Base-by-base conservation (phyloP, 1,284 basidiomycete species). In the Tylopilus sp. region DNA sequence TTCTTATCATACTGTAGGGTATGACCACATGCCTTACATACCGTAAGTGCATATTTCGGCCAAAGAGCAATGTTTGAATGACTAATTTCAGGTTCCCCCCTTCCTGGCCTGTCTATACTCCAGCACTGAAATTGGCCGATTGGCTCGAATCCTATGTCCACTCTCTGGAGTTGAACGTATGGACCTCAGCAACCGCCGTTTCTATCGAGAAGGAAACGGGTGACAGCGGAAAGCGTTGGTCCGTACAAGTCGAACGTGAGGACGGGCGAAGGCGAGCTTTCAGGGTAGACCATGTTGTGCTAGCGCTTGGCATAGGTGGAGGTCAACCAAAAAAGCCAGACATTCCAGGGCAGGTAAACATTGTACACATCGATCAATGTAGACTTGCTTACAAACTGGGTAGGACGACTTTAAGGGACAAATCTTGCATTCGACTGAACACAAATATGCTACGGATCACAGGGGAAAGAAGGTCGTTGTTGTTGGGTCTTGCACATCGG, bases 401-500 rank as follows among this genome's bases (percentile, higher is more conserved):
- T 53, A 84, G 76, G 76, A 79, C 7, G 67, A 69, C 11, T 87
- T 84, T 70, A 75, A 74, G 51, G 85, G 85, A 14, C 65, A 75
- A 44, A 71, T 81, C 2, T 61, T 83, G 17, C 85, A 88, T 66
- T 86, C 85, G 7, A 74, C 68, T 15, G 53, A 75, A 45, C 78
- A 85, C 65, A 75, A 74, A 22, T 68, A 65, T 15, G 82, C 81
- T 0, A 64, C 62, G 4, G 78, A 82, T 48, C 80, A 81, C 65
- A 57, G 57, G 10, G 83, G 80, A 15, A 85, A 86, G 71, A 82
- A 79, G 55, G 83, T 81, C 2, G 77, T 80, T 11, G 78, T 87
- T 4, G 71, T 87, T 8, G 85, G 85, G 1, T 75, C 83, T 25
- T 81, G 81, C 50, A 85, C 81, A 26, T 84, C 82, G 19, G 83